Percentiles rank a stretch among this genome's conserved stretches.
These are phyloP conservation scores for Paecilomyces dactylethromorphus DNA, from an alignment of 2,329 filamentous ascomycete genomes.

Conservation along the genomic window DNA sequence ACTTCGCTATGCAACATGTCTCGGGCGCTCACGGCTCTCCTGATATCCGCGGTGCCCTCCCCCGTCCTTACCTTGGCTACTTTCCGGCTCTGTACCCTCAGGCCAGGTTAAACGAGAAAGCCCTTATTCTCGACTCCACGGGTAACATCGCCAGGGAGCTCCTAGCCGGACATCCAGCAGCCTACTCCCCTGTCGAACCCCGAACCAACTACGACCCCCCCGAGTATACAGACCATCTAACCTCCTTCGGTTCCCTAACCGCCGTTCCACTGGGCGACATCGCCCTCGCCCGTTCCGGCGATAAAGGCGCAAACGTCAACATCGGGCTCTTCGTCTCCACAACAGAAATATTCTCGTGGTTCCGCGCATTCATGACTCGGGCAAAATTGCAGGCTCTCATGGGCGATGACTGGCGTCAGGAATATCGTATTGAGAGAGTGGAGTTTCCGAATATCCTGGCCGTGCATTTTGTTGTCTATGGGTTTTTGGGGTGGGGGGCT, in stretches of 20 bases:
- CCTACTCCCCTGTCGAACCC: constrained; percentile 11
- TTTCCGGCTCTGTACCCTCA: no score
- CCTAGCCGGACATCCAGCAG: constrained; percentile 14
- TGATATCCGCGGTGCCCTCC: no score
- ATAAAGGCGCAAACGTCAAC: constrained; percentile 42
- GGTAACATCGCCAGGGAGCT: no score
- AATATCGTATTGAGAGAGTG: constrained; percentile 6
- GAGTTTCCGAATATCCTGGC: constrained; percentile 2
- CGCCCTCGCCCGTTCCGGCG: constrained; percentile 32
- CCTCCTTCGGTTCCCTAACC: constrained; percentile 17
- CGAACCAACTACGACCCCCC: constrained; percentile 11
- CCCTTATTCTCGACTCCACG: no score
- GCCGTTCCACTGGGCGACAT: constrained; percentile 26
- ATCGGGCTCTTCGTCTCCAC: constrained; percentile 40
- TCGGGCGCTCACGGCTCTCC: no score
- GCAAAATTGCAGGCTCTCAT: constrained; percentile 7
- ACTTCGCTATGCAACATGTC: no score
- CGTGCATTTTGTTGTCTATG: not conserved
- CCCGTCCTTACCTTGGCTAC: no score
- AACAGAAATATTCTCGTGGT: constrained; percentile 39
- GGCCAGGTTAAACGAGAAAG: no score
- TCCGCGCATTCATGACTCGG: constrained; percentile 16
- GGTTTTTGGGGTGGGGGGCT: not conserved
- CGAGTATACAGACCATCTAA: constrained; percentile 7
- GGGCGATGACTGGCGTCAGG: constrained; percentile 4